These are phyloP conservation scores for Zygoascus sp. DNA, from an alignment of 1,139 yeast species.

Conservation along the genomic window DNA sequence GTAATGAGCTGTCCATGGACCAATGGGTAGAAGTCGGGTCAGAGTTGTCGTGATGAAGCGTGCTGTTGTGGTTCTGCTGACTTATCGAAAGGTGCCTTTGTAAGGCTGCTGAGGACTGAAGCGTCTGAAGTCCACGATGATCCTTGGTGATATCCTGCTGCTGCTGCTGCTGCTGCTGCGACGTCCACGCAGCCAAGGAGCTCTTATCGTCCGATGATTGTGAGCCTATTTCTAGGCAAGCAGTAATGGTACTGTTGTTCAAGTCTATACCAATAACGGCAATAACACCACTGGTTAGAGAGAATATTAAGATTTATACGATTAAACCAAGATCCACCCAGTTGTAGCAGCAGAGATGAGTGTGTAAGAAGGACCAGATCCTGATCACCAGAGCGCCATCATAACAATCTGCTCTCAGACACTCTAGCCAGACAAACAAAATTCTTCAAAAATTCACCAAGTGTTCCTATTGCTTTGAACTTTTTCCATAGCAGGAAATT, in stretches of 20 bases:
- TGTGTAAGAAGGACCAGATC: neutral
- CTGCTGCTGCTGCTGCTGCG: too few relatives aligned
- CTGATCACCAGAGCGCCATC: neutral
- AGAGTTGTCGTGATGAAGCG: constrained; percentile 3
- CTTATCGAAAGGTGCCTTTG: neutral
- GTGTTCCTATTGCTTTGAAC: neutral
- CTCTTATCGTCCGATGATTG: neutral
- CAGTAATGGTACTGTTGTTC: neutral
- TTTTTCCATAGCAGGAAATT: neutral
- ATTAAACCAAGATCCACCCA: constrained; percentile 3
- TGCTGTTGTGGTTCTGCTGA: neutral
- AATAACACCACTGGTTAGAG: neutral
- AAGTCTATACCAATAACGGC: neutral
- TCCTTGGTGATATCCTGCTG: neutral
- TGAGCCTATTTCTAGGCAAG: neutral
- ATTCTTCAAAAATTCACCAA: constrained; percentile 1
- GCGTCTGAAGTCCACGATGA: neutral
- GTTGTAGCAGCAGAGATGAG: neutral
- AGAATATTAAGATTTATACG: neutral
- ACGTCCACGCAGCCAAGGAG: neutral
- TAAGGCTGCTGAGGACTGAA: neutral
- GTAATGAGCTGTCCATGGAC: constrained; percentile 6
- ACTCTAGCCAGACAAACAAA: constrained; percentile 3
- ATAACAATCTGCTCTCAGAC: neutral
- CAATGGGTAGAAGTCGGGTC: neutral